phyloP scores from a whole-genome alignment of 1,284 basidiomycete species.

The Megacollybia platyphylla region DNA sequence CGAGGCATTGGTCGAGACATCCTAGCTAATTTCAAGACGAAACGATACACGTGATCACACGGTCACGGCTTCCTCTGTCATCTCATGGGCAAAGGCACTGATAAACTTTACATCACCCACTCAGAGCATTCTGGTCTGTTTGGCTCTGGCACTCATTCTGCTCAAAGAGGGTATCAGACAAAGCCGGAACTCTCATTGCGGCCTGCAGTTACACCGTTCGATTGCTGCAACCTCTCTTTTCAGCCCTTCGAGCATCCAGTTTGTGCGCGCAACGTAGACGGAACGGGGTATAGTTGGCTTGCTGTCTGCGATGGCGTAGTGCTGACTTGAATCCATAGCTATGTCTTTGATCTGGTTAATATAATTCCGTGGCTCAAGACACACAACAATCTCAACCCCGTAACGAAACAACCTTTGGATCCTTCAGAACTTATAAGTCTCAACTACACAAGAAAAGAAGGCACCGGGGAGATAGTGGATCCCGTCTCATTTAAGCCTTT shows the following conservation, averaged over 20 bases:
- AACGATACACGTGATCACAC: too few relatives aligned
- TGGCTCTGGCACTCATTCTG: slow-evolving; percentile 52
- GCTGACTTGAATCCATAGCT: slow-evolving; percentile 19
- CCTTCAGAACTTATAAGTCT: slow-evolving; percentile 80
- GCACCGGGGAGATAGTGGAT: slow-evolving; percentile 76
- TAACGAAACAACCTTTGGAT: slow-evolving; percentile 72
- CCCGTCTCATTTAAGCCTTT: slow-evolving; percentile 92
- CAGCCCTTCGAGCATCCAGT: slow-evolving; percentile 88
- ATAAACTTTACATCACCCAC: slow-evolving; percentile 81
- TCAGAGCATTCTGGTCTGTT: slow-evolving; percentile 69
- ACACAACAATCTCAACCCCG: slow-evolving; percentile 73
- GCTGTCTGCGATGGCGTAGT: slow-evolving; percentile 13
- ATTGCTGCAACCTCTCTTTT: slow-evolving; percentile 88
- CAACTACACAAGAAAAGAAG: slow-evolving; percentile 70
- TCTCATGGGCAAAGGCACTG: slow-evolving; percentile 71
- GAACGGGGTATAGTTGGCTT: slow-evolving; percentile 62
- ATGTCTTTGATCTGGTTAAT: slow-evolving; percentile 79
- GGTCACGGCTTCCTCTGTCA: too few relatives aligned
- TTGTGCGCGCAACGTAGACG: slow-evolving; percentile 70
- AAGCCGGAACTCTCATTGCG: slow-evolving; percentile 55
- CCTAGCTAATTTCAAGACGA: slow-evolving; percentile 1
- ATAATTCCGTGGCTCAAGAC: slow-evolving; percentile 87
- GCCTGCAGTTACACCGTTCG: slow-evolving; percentile 64
- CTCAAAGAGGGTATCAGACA: slow-evolving; percentile 65
- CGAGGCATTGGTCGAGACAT: slow-evolving; percentile 49